phyloP scores from a whole-genome alignment of 1,284 basidiomycete species.

The Hymenochaete sp. region DNA sequence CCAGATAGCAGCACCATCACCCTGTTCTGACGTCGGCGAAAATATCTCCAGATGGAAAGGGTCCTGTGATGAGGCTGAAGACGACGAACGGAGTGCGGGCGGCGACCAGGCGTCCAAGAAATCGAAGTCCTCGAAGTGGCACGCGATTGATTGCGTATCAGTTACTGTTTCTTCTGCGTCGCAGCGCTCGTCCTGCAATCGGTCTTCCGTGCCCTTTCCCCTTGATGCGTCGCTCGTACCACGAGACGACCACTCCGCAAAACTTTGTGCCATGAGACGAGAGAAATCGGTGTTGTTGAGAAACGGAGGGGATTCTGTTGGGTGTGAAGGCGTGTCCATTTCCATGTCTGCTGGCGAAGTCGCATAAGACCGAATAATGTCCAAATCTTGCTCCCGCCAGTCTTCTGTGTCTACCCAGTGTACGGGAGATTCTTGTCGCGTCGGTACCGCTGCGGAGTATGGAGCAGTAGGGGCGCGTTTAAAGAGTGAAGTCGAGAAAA shows the following conservation, averaged over 20 bases:
- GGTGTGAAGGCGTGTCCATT: too few relatives aligned
- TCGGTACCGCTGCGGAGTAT: too few relatives aligned
- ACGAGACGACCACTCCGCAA: too few relatives aligned
- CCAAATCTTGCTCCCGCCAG: slow-evolving; percentile 2
- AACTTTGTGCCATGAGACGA: slow-evolving; percentile 4
- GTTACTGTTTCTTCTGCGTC: too few relatives aligned
- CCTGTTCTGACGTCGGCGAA: slow-evolving; percentile 8
- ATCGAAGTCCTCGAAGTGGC: slow-evolving; percentile 6
- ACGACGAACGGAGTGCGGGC: slow-evolving; percentile 12
- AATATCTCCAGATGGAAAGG: slow-evolving; percentile 10
- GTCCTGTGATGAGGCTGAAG: slow-evolving; percentile 10
- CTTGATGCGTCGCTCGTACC: slow-evolving; percentile 5
- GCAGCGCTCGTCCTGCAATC: neutral
- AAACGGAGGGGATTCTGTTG: neutral
- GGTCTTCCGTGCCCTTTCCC: neutral
- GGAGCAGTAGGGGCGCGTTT: too few relatives aligned
- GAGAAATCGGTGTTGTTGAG: slow-evolving; percentile 6
- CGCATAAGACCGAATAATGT: neutral
- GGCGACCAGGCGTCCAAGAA: slow-evolving; percentile 12
- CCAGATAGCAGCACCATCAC: slow-evolving; percentile 10
- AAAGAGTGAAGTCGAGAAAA: slow-evolving; percentile 3
- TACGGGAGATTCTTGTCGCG: too few relatives aligned
- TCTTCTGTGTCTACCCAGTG: slow-evolving; percentile 13
- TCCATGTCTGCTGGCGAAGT: slow-evolving; percentile 5
- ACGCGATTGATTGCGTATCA: too few relatives aligned